Evolutionary conservation across 345 rosid genomes (phyloP).

Genomic region (Salix purpurea): DNA sequence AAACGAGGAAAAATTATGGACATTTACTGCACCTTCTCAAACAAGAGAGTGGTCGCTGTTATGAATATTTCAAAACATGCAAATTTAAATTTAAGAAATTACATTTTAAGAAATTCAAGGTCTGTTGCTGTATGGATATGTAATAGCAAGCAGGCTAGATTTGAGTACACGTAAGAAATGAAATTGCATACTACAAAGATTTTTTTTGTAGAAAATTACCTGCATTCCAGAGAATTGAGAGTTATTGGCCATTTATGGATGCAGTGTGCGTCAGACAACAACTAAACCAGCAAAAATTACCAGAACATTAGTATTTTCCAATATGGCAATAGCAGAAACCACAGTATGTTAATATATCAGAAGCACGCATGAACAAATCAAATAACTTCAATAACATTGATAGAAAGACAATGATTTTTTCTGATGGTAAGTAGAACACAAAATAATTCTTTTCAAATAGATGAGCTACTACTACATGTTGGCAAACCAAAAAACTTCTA

Average conservation of each 20-base stretch:
- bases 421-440: neutral
- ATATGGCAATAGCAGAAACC: constrained; percentile 1
- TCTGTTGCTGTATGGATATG: neutral
- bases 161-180: neutral
- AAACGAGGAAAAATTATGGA: neutral
- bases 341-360: neutral
- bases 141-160: neutral
- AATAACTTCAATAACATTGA: neutral
- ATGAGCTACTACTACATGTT: neutral
- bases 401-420: neutral
- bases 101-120: neutral
- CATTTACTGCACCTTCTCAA: neutral
- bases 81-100: neutral
- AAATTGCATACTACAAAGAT: neutral
- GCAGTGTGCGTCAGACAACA: constrained; percentile 16
- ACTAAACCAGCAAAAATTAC: constrained; percentile 7
- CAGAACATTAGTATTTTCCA: constrained; percentile 5
- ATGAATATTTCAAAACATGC: neutral
- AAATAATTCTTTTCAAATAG: neutral
- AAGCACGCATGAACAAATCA: neutral
- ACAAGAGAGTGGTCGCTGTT: neutral
- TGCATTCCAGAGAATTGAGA: constrained; percentile 62
- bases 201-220: constrained; percentile 29
- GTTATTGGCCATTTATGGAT: constrained; percentile 65
- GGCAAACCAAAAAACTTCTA: constrained; percentile 1